Evolutionary conservation across 371 early-diverging fungal genomes (phyloP), one percentile per base, ranked within the genome.

Genomic region (Conidiobolus incongruus): DNA sequence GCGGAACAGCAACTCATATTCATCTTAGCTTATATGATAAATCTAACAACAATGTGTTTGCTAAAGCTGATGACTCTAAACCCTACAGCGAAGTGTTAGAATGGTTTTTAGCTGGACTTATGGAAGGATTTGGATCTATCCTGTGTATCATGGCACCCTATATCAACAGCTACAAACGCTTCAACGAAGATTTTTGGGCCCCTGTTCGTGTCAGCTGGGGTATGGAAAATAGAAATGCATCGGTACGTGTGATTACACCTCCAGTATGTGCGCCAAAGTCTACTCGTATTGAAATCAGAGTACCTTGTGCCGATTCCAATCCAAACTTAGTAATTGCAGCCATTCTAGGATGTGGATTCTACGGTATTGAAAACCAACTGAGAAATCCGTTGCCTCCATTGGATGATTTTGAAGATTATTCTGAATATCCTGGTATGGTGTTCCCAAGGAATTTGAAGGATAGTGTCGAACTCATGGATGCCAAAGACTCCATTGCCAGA

Each of bases 201-300:
- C 88, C 88, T 15, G 68, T 80, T 2, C 77, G 63, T n/a, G 72
- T 80, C 22, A 73, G 76, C 1, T 87, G 83, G 56, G 84, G 88
- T 11, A 53, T 75, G 38, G 83, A 83, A 47, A 75, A 75, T 43
- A 68, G 88, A 17, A 65, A 65, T n/a, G 63, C 79, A 8, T 73
- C 75, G 11, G 63, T 87, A 24, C 71, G 87, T 22, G 61, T 80
- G 39, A 83, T 87, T 46, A 63, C 65, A 0, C 81, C 82, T 4
- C 81, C 82, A 12, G 59, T 68, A 4, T 63, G 74, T 40, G 66
- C 77, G 11, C 50, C 68, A 12, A 59, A 53, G 35, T 63, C 75
- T 2, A 72, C 77, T 0, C 66, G 86, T 29, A 46, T 85, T 32
- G 86, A 85, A 63, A 57, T 75, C n/a, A n/a, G 88, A 20, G 84